A percentile compares a stretch with the other conserved stretches of the same genome.
phyloP scores from a whole-genome alignment of 106 monocot genomes.

The Phalaenopsis aphrodite region DNA sequence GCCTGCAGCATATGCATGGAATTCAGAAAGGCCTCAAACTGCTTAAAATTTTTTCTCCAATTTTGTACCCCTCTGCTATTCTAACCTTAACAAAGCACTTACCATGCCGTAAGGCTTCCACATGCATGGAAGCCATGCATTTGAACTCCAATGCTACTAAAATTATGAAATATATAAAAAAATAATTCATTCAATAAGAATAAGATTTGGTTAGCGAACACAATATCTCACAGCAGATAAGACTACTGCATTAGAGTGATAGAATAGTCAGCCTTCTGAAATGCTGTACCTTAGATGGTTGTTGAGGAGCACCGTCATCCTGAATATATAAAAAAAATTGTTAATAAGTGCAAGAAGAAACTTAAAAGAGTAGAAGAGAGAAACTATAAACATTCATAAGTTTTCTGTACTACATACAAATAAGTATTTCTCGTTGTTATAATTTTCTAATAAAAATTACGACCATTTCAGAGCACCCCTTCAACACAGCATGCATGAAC shows the following conservation, averaged over 20 bases:
- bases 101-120: background rate
- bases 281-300: constrained; percentile 1
- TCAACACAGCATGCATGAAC: no score
- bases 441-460: no score
- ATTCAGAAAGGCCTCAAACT: background rate
- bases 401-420: background rate
- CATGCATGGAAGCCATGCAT: background rate
- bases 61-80: background rate
- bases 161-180: background rate
- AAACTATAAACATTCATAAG: background rate
- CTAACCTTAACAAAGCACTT: background rate
- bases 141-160: background rate
- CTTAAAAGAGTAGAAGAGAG: background rate
- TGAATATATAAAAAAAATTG: background rate
- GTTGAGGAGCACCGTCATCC: background rate
- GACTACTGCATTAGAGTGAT: background rate
- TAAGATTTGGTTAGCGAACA: background rate
- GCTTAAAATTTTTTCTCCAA: background rate
- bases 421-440: background rate
- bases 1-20: background rate
- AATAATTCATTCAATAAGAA: background rate
- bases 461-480: no score
- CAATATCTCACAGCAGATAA: background rate
- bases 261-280: background rate
- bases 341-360: background rate